phyloP scores from a whole-genome alignment of 2,329 filamentous ascomycete species.

The Colletotrichum musae region DNA sequence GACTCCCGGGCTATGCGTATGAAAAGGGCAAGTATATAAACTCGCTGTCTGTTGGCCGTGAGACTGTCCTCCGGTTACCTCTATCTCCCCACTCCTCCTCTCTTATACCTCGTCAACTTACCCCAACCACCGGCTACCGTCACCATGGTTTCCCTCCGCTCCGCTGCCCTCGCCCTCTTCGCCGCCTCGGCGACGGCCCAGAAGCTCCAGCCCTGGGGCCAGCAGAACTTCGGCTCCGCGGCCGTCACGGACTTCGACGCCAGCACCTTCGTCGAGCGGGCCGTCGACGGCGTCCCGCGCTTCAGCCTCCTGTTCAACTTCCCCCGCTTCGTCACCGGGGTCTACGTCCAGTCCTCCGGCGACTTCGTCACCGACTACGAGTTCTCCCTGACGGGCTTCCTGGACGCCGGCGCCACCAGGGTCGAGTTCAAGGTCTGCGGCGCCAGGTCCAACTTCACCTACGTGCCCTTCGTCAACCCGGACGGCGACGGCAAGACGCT shows the following conservation, averaged over 20 bases:
- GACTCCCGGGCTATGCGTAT: no score
- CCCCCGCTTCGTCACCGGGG: neutral
- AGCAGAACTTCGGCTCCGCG: neutral
- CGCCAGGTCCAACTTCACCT: conserved; percentile 16
- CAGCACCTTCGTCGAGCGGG: neutral
- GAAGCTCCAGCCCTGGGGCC: conserved; percentile 18
- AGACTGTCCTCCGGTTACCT: neutral
- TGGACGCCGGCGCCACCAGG: neutral
- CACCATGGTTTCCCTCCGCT: conserved; percentile 9
- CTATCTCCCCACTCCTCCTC: neutral
- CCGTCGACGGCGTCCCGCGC: neutral
- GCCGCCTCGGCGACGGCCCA: conserved; percentile 12
- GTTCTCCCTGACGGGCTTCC: neutral
- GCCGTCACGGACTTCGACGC: conserved; percentile 5
- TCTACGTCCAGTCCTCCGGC: conserved; percentile 16
- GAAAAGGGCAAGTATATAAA: neutral
- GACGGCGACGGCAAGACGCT: neutral
- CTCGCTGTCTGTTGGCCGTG: neutral
- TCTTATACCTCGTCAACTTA: neutral
- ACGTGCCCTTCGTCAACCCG: neutral
- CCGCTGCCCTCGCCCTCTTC: conserved; percentile 6
- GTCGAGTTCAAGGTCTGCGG: conserved; percentile 8
- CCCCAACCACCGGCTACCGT: neutral
- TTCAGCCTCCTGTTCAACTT: conserved; percentile 20
- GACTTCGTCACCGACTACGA: conserved; percentile 26